phyloP scores from a whole-genome alignment of 2,329 filamentous ascomycete species.

The Hypoxylon sp. region DNA sequence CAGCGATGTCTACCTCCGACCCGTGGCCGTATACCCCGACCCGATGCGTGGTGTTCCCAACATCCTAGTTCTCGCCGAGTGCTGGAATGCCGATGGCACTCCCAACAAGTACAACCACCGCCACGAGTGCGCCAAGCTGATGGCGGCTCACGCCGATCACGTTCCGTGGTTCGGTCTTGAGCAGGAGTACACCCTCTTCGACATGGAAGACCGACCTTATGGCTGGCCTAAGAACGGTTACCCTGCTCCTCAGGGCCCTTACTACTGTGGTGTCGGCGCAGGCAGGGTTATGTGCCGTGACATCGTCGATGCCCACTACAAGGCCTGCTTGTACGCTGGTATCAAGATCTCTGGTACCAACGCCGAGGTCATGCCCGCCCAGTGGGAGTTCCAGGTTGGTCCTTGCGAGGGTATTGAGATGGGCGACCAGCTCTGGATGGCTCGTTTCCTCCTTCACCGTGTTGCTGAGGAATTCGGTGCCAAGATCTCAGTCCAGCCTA shows the following conservation, averaged over 20 bases:
- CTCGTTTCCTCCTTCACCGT: conserved; percentile 88
- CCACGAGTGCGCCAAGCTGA: conserved; percentile 89
- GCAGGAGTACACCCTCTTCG: conserved; percentile 97
- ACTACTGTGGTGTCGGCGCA: conserved; percentile 98
- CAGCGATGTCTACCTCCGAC: conserved; percentile 97
- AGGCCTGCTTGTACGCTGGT: conserved; percentile 84
- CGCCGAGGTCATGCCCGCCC: conserved; percentile 97
- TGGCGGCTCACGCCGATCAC: conserved; percentile 86
- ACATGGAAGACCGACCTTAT: conserved; percentile 87
- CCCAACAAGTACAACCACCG: conserved; percentile 99
- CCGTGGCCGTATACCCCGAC: conserved; percentile 89
- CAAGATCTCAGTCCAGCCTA: conserved; percentile 95
- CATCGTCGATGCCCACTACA: conserved; percentile 96
- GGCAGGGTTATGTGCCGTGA: conserved; percentile 98
- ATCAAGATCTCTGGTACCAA: conserved; percentile 98
- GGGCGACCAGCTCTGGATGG: conserved; percentile 97
- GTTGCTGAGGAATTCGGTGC: conserved; percentile 97
- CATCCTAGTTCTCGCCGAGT: conserved; percentile 94
- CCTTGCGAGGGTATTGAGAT: conserved; percentile 90
- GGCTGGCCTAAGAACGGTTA: conserved; percentile 88
- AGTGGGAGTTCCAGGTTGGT: conserved; percentile 98
- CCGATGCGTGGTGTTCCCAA: conserved; percentile 92
- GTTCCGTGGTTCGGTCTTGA: conserved; percentile 98
- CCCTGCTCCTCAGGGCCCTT: conserved; percentile 92
- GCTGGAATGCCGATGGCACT: conserved; percentile 92